Evolutionary conservation across 495 filamentous ascomycete genomes (phyloP), one percentile per base, ranked within the genome.

Genomic region (Annulohypoxylon moriforme): DNA sequence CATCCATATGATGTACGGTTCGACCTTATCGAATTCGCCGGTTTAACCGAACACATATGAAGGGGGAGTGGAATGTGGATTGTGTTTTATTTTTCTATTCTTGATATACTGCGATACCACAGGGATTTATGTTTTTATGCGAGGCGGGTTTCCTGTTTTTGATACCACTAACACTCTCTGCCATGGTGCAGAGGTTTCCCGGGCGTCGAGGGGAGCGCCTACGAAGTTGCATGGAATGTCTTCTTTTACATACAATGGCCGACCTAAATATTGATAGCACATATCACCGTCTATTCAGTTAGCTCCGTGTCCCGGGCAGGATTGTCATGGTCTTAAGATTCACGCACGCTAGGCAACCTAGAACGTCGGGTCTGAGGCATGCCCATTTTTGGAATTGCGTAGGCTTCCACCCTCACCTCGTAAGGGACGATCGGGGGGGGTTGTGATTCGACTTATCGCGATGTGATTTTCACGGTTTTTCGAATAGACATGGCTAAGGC

Each of bases 81-180:
- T 44, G 16, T 38, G 59, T 57, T 62, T 34, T 34, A 18, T 74
- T 60, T 64, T 71, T 64, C 53, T 62, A 29, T 67, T 70, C 67
- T 74, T 24, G 64, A 74, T 74, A 74, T 70, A 74, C 59, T 67
- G 60, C 68, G 72, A 74, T 71, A 74, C 68, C 72, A 74, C 60
- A 58, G 63, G 72, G 53, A 46, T 68, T 69, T 72, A 49, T 67
- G 46, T 64, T 64, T 69, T 70, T 68, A 40, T 74, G 50, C 62
- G 50, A 44, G 64, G 58, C 59, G 60, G 40, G 62, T 61, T 74
- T 38, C 49, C 29, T 71, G 60, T 67, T 74, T 70, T 67, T 74
- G 72, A 74, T 74, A 74, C 72, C 72, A 74, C 68, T 67, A 16
- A 67, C 52, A 67, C 29, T 44, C 16, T 56, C 52, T 68, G 72